phyloP scores from a whole-genome alignment of 106 monocot genomes.

The Cymbidium sinense region DNA sequence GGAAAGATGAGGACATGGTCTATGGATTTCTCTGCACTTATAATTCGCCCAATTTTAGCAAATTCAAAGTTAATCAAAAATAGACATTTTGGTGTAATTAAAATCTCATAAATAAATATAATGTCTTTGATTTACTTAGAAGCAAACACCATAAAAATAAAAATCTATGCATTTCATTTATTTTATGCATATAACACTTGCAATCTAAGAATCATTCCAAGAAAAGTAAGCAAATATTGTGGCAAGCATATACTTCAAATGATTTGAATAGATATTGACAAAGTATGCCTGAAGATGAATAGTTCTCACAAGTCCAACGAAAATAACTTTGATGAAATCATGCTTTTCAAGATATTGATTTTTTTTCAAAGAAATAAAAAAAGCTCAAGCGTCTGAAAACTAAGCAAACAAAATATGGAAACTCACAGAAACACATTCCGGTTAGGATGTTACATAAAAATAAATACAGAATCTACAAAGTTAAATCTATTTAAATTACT shows the following conservation, averaged over 20 bases:
- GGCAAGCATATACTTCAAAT: background rate
- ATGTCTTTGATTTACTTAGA: too few relatives aligned
- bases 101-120: too few relatives aligned
- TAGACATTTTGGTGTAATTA: too few relatives aligned
- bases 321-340: background rate
- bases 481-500: background rate
- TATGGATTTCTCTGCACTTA: too few relatives aligned
- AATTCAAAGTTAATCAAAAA: too few relatives aligned
- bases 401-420: background rate
- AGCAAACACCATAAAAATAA: too few relatives aligned
- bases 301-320: background rate
- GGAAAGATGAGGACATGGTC: too few relatives aligned
- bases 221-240: too few relatives aligned
- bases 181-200: too few relatives aligned
- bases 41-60: too few relatives aligned
- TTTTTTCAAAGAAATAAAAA: background rate
- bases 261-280: background rate
- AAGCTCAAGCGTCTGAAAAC: background rate
- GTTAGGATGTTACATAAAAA: background rate
- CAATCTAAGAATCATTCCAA: too few relatives aligned
- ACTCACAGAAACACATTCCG: background rate
- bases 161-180: too few relatives aligned
- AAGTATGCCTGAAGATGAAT: background rate
- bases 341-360: background rate
- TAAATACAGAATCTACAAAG: background rate